phyloP scores from a whole-genome alignment of 2,329 filamentous ascomycete genomes.

The Dactylellina drechsleri region DNA sequence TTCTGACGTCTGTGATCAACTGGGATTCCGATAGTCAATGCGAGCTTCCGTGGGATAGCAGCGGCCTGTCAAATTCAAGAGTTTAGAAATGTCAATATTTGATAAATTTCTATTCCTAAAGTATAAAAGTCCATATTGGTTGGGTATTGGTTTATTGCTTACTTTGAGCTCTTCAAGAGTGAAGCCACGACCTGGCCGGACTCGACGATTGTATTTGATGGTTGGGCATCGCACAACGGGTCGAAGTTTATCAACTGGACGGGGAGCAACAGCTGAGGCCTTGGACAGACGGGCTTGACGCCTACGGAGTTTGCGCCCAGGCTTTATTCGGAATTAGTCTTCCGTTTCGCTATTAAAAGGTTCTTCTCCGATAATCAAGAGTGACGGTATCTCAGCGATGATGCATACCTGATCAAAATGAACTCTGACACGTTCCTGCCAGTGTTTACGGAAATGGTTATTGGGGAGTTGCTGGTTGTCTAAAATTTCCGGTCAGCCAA shows the following conservation, averaged over 20 bases:
- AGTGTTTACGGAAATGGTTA: conserved; percentile 95
- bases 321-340: conserved; percentile 67
- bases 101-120: too few species aligned
- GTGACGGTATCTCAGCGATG: conserved; percentile 66
- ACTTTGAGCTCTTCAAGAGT: conserved; percentile 98
- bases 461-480: conserved; percentile 58
- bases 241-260: conserved; percentile 95
- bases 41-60: conserved; percentile 86
- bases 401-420: conserved; percentile 93
- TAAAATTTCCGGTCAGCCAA: conserved; percentile 17
- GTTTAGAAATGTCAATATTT: background rate
- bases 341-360: too few species aligned
- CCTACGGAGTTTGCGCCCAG: conserved; percentile 94
- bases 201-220: conserved; percentile 98
- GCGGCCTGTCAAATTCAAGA: conserved; percentile 43
- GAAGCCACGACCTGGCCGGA: conserved; percentile 97
- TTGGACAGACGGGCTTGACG: conserved; percentile 91
- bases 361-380: too few species aligned
- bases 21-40: conserved; percentile 94
- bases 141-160: conserved; percentile 59
- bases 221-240: conserved; percentile 97
- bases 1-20: conserved; percentile 98
- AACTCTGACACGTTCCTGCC: conserved; percentile 97
- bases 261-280: conserved; percentile 93
- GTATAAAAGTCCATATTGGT: conserved; percentile 7